Conservation (phyloP, 75 land plant genomes). For the Cryptomeria japonica region DNA sequence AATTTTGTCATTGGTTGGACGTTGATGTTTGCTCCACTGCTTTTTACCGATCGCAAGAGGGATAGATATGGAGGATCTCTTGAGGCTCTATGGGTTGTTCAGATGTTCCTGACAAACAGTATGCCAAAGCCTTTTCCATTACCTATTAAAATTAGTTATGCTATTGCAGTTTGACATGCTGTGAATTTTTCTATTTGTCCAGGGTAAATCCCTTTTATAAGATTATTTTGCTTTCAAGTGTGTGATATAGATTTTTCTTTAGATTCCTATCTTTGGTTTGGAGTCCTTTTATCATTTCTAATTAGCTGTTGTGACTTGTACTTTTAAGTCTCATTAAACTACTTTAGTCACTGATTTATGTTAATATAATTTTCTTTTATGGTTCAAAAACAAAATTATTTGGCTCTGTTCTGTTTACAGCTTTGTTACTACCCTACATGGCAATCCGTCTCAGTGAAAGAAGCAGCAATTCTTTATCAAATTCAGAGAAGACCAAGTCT, state of each 20-base stretch:
- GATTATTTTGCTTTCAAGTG: not conserved
- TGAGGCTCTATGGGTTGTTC: constrained; percentile 77
- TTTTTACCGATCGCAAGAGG: constrained; percentile 70
- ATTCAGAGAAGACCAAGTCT: constrained; percentile 33
- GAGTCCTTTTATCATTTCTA: not conserved
- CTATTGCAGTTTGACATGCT: constrained; percentile 5
- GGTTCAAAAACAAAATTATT: not conserved
- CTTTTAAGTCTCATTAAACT: not conserved
- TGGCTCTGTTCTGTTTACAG: constrained; percentile 28
- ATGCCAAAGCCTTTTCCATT: constrained; percentile 22
- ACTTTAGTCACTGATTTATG: not conserved
- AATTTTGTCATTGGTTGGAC: constrained; percentile 97
- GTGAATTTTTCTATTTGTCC: not conserved
- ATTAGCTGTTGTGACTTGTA: not conserved
- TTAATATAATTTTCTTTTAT: not conserved
- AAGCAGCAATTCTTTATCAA: not conserved
- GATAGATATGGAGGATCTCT: constrained; percentile 80
- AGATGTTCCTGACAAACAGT: constrained; percentile 98
- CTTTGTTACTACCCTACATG: constrained; percentile 95
- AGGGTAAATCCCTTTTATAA: not conserved
- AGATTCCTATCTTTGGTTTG: not conserved
- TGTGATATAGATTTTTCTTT: not conserved
- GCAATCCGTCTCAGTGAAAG: constrained; percentile 75
- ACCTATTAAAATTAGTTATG: not conserved
- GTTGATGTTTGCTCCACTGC: constrained; percentile 89